Conservation (phyloP, 805 yeast species). For the Yarrowia deformans region DNA sequence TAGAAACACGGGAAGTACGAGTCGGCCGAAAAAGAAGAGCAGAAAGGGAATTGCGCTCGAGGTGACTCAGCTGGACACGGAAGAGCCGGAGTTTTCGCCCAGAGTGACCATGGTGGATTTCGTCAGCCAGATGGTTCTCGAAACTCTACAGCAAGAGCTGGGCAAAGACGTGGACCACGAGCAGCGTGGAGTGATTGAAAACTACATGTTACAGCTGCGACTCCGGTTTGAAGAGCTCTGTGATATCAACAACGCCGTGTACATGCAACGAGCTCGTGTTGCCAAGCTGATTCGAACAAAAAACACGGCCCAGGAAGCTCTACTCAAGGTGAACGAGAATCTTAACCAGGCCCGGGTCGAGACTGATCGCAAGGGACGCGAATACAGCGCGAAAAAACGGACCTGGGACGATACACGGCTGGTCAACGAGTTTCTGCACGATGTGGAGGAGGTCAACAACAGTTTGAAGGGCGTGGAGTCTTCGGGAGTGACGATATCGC, state of each 20-base stretch:
- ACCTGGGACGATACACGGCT: background rate
- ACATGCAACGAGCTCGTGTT: background rate
- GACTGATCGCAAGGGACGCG: background rate
- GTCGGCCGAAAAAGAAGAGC: background rate
- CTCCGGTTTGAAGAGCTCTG: conserved; percentile 4
- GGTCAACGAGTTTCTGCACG: conserved; percentile 26
- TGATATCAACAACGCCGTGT: conserved; percentile 10
- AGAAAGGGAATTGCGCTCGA: background rate
- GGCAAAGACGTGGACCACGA: conserved; percentile 7
- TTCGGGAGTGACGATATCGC: background rate
- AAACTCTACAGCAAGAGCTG: conserved; percentile 7
- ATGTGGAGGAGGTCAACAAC: conserved; percentile 27
- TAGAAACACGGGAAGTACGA: background rate
- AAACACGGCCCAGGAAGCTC: background rate
- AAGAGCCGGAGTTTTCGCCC: conserved; percentile 12
- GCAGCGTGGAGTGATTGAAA: background rate
- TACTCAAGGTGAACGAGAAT: background rate
- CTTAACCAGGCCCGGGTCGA: conserved; percentile 16
- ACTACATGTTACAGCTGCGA: background rate
- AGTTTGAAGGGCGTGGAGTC: conserved; percentile 7
- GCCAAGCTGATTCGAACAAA: background rate
- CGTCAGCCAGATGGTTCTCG: conserved; percentile 21
- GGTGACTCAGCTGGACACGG: conserved; percentile 12
- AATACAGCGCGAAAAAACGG: background rate
- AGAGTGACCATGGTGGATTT: conserved; percentile 18